phyloP scores from a whole-genome alignment of 495 filamentous ascomycete species.

The Talaromyces proteolyticus region DNA sequence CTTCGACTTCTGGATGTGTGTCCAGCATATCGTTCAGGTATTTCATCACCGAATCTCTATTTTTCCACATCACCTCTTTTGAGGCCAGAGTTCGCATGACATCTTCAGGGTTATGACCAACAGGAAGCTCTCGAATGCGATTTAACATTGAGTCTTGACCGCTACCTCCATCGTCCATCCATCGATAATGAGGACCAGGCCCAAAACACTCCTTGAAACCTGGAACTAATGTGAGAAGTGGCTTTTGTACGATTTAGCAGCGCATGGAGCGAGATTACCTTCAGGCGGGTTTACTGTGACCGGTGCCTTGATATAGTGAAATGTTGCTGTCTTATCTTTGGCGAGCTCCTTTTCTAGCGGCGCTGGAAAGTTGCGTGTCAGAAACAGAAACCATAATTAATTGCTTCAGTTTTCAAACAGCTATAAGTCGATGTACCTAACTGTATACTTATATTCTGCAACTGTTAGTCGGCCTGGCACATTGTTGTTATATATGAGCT shows the following conservation, averaged over 20 bases:
- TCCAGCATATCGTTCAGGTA: slow-evolving; percentile 21
- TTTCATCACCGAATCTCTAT: slow-evolving; percentile 16
- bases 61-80: slow-evolving; percentile 15
- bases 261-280: slow-evolving; percentile 9
- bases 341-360: slow-evolving; percentile 41
- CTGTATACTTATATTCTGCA: slow-evolving; percentile 48
- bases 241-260: neutral
- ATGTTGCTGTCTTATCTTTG: slow-evolving; percentile 31
- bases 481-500: neutral
- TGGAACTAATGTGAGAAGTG: neutral
- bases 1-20: slow-evolving; percentile 26
- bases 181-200: slow-evolving; percentile 43
- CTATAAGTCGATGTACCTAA: slow-evolving; percentile 22
- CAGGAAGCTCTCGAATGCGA: slow-evolving; percentile 42
- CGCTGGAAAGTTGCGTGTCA: no score
- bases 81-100: slow-evolving; percentile 35
- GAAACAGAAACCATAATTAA: no score
- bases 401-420: no score
- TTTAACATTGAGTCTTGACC: slow-evolving; percentile 41
- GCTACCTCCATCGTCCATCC: slow-evolving; percentile 37
- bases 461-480: slow-evolving; percentile 4
- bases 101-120: slow-evolving; percentile 41
- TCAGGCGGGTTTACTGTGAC: slow-evolving; percentile 36
- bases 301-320: slow-evolving; percentile 41
- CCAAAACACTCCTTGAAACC: slow-evolving; percentile 51